Evolutionary conservation across 208 protist genomes (phyloP).

Genomic region (Crithidia mellificae): DNA sequence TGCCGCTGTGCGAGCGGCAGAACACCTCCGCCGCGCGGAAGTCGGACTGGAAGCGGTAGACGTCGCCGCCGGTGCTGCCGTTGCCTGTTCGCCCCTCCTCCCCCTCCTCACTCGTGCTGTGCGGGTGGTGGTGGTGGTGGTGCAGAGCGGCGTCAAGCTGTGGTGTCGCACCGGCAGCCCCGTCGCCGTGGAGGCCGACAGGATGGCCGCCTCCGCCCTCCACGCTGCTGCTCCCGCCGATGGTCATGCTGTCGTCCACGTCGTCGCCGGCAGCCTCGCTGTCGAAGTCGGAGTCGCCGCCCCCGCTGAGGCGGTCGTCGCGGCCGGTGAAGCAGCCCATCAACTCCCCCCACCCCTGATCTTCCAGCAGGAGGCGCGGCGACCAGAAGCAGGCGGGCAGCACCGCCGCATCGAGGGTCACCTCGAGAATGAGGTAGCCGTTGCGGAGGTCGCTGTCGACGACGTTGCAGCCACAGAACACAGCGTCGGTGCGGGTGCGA

Average conservation of each 20-base stretch:
- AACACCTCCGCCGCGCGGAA: slow-evolving; percentile 67
- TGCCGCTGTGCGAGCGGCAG: slow-evolving; percentile 56
- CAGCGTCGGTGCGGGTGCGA: slow-evolving; percentile 34
- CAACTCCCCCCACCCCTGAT: slow-evolving; percentile 46
- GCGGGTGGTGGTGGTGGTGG: too few relatives aligned
- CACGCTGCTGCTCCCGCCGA: background rate
- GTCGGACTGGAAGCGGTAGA: slow-evolving; percentile 47
- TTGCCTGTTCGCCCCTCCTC: background rate
- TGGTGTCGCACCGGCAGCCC: too few relatives aligned
- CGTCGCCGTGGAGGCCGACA: too few relatives aligned
- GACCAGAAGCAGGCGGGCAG: slow-evolving; percentile 36
- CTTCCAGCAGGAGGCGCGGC: slow-evolving; percentile 29
- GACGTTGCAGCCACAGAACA: slow-evolving; percentile 64
- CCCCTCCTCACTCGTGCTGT: too few relatives aligned
- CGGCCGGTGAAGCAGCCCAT: slow-evolving; percentile 65
- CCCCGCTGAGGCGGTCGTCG: slow-evolving; percentile 43
- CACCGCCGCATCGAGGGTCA: slow-evolving; percentile 43
- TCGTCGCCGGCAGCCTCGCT: slow-evolving; percentile 10
- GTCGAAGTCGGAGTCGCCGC: slow-evolving; percentile 8
- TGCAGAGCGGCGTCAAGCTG: too few relatives aligned
- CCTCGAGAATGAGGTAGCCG: slow-evolving; percentile 70
- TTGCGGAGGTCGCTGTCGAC: slow-evolving; percentile 75
- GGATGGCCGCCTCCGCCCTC: background rate
- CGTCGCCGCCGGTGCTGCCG: slow-evolving; percentile 22
- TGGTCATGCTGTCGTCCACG: slow-evolving; percentile 23